Conservation (phyloP, 495 filamentous ascomycete genomes). For the Penicillium angulare region DNA sequence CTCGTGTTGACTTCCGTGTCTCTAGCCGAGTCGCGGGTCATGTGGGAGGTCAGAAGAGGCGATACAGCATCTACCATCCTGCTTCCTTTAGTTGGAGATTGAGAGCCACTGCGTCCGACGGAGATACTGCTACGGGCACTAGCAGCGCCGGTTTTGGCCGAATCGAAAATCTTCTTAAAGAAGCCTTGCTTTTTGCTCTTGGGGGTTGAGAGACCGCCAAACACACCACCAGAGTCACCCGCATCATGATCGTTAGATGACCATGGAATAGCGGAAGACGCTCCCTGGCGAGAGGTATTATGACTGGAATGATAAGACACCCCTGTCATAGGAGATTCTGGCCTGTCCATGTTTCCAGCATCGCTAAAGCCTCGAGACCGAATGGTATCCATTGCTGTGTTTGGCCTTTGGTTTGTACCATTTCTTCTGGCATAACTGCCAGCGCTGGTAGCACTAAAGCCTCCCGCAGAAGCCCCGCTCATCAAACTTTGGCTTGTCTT, state of each 20-base stretch:
- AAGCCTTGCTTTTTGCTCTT: slow-evolving; percentile 92
- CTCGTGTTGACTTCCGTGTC: slow-evolving; percentile 64
- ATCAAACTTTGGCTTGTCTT: slow-evolving; percentile 82
- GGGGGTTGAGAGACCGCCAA: slow-evolving; percentile 82
- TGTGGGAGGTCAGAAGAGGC: slow-evolving; percentile 30
- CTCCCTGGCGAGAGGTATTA: slow-evolving; percentile 57
- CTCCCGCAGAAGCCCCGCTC: slow-evolving; percentile 88
- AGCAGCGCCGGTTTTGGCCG: slow-evolving; percentile 90
- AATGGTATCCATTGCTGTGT: slow-evolving; percentile 50
- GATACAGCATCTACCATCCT: slow-evolving; percentile 36
- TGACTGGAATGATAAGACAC: slow-evolving; percentile 85
- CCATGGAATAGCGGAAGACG: slow-evolving; percentile 50
- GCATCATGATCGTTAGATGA: slow-evolving; percentile 30
- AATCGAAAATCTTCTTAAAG: slow-evolving; percentile 94
- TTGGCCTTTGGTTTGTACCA: slow-evolving; percentile 44
- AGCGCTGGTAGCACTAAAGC: slow-evolving; percentile 91
- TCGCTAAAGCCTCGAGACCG: slow-evolving; percentile 46
- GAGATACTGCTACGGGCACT: slow-evolving; percentile 84
- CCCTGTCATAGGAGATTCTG: slow-evolving; percentile 71
- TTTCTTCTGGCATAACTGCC: slow-evolving; percentile 79
- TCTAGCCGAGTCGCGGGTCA: slow-evolving; percentile 50
- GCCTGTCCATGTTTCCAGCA: slow-evolving; percentile 44
- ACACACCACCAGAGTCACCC: slow-evolving; percentile 50
- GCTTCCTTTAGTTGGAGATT: slow-evolving; percentile 48
- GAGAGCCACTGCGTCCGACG: slow-evolving; percentile 53